phyloP scores from a whole-genome alignment of 108 stramenopile genomes.

The Conticribra weissflogii region DNA sequence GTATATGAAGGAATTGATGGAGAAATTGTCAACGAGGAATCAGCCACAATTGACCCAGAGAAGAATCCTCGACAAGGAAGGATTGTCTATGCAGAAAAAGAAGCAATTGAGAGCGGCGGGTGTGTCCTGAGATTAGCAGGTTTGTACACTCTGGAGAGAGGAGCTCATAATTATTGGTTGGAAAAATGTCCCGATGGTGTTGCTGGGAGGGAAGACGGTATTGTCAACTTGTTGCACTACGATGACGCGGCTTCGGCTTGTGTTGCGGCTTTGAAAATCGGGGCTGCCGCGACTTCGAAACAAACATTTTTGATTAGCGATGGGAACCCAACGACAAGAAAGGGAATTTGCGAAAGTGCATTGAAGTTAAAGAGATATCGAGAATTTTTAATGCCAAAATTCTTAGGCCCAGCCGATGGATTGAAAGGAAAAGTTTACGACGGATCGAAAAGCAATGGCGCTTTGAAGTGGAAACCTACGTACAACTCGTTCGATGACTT shows the following conservation, averaged over 20 bases:
- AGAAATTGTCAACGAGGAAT: slow-evolving; percentile 63
- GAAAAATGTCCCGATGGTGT: slow-evolving; percentile 58
- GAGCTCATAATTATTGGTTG: slow-evolving; percentile 90
- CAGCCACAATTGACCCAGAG: slow-evolving; percentile 52
- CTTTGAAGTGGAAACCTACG: slow-evolving; percentile 74
- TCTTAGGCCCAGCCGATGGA: slow-evolving; percentile 58
- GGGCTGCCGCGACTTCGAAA: slow-evolving; percentile 44
- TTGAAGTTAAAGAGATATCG: slow-evolving; percentile 59
- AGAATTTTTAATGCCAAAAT: slow-evolving; percentile 61
- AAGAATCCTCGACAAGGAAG: slow-evolving; percentile 61
- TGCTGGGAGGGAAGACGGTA: slow-evolving; percentile 74
- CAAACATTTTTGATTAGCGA: slow-evolving; percentile 83
- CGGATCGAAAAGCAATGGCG: slow-evolving; percentile 67
- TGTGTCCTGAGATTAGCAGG: slow-evolving; percentile 76
- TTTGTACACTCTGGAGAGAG: slow-evolving; percentile 78
- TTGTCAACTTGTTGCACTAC: slow-evolving; percentile 89
- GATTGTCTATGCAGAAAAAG: slow-evolving; percentile 73
- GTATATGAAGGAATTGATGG: slow-evolving; percentile 68
- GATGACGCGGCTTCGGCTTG: slow-evolving; percentile 85
- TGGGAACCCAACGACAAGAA: slow-evolving; percentile 75
- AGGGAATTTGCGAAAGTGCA: slow-evolving; percentile 82
- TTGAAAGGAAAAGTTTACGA: slow-evolving; percentile 81
- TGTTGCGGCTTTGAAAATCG: slow-evolving; percentile 65
- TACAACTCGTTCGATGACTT: slow-evolving; percentile 84
- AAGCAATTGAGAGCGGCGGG: slow-evolving; percentile 55